Percentiles rank a stretch among this genome's conserved stretches.
phyloP scores from a whole-genome alignment of 1,139 yeast species.

The Chernovozyma sophiae-reginae region DNA sequence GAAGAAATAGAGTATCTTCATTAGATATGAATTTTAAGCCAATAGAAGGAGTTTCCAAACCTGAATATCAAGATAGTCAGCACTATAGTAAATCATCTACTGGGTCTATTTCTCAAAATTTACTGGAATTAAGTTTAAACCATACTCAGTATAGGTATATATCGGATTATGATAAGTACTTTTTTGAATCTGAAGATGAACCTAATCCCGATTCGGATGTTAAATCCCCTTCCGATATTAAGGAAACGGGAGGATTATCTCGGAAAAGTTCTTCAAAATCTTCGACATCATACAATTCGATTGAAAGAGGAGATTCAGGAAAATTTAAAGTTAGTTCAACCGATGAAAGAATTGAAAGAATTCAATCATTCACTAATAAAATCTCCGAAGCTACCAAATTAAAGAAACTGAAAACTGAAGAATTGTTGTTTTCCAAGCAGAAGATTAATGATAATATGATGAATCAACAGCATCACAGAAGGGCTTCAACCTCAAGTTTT shows the following conservation, averaged over 20 bases:
- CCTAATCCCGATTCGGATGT: conserved; percentile 6
- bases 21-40: background rate
- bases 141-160: conserved; percentile 19
- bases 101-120: conserved; percentile 3
- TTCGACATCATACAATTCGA: conserved; percentile 28
- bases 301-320: conserved; percentile 35
- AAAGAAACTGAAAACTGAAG: background rate
- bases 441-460: background rate
- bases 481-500: background rate
- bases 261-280: conserved; percentile 30
- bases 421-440: background rate
- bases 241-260: background rate
- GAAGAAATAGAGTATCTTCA: background rate
- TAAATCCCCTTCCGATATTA: background rate
- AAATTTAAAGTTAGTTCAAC: conserved; percentile 30
- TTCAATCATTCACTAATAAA: conserved; percentile 5
- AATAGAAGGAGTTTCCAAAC: too few species aligned
- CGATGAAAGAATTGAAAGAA: conserved; percentile 16
- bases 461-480: background rate
- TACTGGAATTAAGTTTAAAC: conserved; percentile 6
- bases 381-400: background rate
- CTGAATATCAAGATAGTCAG: background rate
- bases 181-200: conserved; percentile 23
- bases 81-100: background rate
- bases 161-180: conserved; percentile 32